Base-by-base conservation (phyloP, 768 basidiomycete genomes). In the Grammothele lineata region DNA sequence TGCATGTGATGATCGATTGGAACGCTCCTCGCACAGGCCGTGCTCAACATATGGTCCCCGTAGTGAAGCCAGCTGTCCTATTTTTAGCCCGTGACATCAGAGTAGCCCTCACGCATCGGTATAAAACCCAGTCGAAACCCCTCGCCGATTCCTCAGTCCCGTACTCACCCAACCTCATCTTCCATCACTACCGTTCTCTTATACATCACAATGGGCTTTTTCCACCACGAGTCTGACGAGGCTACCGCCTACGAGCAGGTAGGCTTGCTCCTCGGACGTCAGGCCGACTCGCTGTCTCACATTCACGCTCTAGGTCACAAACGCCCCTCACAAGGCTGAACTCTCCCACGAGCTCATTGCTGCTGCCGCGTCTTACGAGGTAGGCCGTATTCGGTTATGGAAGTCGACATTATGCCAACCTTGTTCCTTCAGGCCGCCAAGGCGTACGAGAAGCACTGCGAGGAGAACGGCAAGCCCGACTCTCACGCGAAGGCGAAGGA, bases 321-420 rank as follows among this genome's bases (percentile, higher is more conserved):
- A 72, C 40, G 70, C 71, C 12, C 72, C 70, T 9, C 83, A 84
- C 69, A 66, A 82, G 66, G 77, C 83, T 1, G 46, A 64, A 46
- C 64, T 84, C 43, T 76, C 80, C 8, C 85, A 87, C 61, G 79
- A 87, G 65, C 61, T 86, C 35, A 72, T 87, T 51, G 80, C 81
- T 38, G 83, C 66, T 34, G 85, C 85, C 37, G 84, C 83, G 5
- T 64, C 80, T 23, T 87, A 73, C 63, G 81, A 80, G 72, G 82
- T 78, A 27, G 11, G 64, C 40, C 19, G n/a, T n/a, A n/a, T n/a
- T n/a, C n/a, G n/a, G n/a, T n/a, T n/a, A n/a, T n/a, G n/a, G n/a
- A n/a, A n/a, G n/a, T n/a, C n/a, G n/a, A n/a, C n/a, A n/a, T n/a
- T n/a, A 35, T 39, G 18, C 18, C 42, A 34, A 33, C 15, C 30